Evolutionary conservation across 768 basidiomycete genomes (phyloP), one percentile per base, ranked within the genome.

Genomic region (Phaeolepiota aurea): DNA sequence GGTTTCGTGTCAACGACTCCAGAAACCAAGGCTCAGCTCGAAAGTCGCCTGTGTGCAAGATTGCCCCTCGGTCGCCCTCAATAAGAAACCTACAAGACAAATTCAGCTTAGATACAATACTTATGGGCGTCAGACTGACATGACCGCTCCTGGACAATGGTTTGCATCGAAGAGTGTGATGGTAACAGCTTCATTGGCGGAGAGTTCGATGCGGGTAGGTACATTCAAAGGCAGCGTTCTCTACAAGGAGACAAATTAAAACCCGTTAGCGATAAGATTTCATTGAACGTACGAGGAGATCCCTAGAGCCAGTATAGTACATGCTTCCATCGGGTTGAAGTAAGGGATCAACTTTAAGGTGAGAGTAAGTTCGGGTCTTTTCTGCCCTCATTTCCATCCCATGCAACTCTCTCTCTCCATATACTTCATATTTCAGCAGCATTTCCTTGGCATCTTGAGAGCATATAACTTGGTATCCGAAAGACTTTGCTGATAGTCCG

Each of bases 41-140:
- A 41, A 98, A 71, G 57, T 99, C 94, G 22, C 94, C 94, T 0
- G 94, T 97, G 53, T 96, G 91, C 7, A 99, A 74, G 20, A 97
- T 67, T 0, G 87, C 70, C 5, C 82, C 78, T 41, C 70, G 57
- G 3, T 66, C 42, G 13, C 85, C 83, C 56, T 89, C 82, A 32
- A 94, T 76, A 13, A 92, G 71, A 52, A 86, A 94, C 85, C 91
- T 94, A 47, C 12, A 19, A 20, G 32, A 20, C 11, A 9, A n/a
- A 15, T 35, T 13, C 15, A 33, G 20, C 5, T 13, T 12, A 31
- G 20, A 32, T 30, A 14, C 10, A 3, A 11, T 19, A 15, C 9
- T 32, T 30, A 23, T 5, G 20, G 9, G 31, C 16, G 5, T 14
- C 14, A 20, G 3, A 61, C 79, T 19, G 52, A 91, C 92, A 97